Evolutionary conservation across 495 filamentous ascomycete species (phyloP).

Genomic region (Tuber microsphaerosporum): DNA sequence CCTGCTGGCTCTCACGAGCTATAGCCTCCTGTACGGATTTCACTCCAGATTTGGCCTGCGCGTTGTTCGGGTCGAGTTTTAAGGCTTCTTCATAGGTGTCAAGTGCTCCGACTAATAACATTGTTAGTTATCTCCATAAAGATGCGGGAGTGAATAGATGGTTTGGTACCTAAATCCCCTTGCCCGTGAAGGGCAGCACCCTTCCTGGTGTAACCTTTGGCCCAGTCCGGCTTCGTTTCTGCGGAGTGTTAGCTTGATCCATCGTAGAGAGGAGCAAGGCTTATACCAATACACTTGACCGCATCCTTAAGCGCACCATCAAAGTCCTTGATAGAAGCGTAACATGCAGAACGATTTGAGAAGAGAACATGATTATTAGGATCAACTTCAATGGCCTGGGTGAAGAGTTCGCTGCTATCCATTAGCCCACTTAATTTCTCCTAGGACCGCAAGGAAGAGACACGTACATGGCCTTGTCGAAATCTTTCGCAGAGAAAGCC

Average conservation of each 20-base stretch:
- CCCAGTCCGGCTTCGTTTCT: conserved; percentile 95
- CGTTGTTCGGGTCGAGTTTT: conserved; percentile 84
- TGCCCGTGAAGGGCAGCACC: conserved; percentile 81
- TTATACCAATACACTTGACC: conserved; percentile 62
- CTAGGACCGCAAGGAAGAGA: conserved; percentile 27
- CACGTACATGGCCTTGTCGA: conserved; percentile 89
- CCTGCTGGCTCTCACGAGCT: conserved; percentile 63
- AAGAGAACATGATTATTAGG: conserved; percentile 89
- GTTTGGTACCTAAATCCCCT: conserved; percentile 63
- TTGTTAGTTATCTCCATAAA: conserved; percentile 6
- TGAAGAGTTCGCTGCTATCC: conserved; percentile 58
- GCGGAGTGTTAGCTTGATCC: not conserved
- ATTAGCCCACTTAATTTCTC: not conserved
- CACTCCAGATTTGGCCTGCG: conserved; percentile 81
- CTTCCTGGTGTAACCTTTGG: conserved; percentile 89
- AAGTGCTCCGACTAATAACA: conserved; percentile 57
- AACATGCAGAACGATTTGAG: conserved; percentile 96
- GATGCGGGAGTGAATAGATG: not conserved
- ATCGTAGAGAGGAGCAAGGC: not conserved
- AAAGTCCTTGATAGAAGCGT: conserved; percentile 82
- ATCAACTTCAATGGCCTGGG: conserved; percentile 83
- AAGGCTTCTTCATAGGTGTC: conserved; percentile 89
- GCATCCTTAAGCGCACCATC: conserved; percentile 79
- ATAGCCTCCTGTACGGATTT: conserved; percentile 81
- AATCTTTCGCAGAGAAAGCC: conserved; percentile 93